These are phyloP conservation scores for Parietaria judaica DNA, from an alignment of 306 rosid species.

Conservation along the genomic window DNA sequence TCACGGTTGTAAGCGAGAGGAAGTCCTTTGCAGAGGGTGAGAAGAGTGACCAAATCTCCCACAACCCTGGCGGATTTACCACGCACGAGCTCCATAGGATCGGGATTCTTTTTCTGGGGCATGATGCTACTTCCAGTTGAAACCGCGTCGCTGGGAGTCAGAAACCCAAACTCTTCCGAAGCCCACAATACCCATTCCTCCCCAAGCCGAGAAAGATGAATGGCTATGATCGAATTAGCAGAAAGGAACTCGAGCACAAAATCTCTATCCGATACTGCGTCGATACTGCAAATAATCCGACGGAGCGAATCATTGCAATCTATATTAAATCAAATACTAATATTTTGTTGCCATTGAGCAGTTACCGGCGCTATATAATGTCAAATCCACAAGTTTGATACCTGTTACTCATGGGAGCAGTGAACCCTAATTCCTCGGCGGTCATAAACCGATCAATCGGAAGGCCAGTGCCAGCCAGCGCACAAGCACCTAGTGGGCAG, in stretches of 20 bases:
- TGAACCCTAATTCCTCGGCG: constrained; percentile 66
- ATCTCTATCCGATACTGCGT: constrained; percentile 98
- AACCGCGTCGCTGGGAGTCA: constrained; percentile 86
- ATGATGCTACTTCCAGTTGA: constrained; percentile 96
- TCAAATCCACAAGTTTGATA: constrained; percentile 11
- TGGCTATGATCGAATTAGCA: constrained; percentile 73
- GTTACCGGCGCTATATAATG: not conserved
- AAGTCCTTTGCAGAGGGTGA: constrained; percentile 92
- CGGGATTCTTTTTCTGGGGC: constrained; percentile 99
- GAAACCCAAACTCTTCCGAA: constrained; percentile 91
- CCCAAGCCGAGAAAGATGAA: constrained; percentile 97
- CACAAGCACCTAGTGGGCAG: constrained; percentile 93
- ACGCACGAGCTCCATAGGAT: constrained; percentile 99
- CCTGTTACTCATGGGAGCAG: constrained; percentile 95
- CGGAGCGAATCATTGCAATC: not conserved
- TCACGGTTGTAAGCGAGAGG: constrained; percentile 97
- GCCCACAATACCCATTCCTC: constrained; percentile 99
- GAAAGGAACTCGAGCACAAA: constrained; percentile 83
- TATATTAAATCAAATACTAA: not conserved
- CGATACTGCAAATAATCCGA: constrained; percentile 48
- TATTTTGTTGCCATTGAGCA: not conserved
- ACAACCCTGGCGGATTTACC: constrained; percentile 92
- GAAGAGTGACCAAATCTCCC: constrained; percentile 82
- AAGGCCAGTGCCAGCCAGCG: constrained; percentile 97
- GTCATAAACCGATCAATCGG: constrained; percentile 99